phyloP scores from a whole-genome alignment of 2,329 filamentous ascomycete species.

The Pseudocercospora fuligena region DNA sequence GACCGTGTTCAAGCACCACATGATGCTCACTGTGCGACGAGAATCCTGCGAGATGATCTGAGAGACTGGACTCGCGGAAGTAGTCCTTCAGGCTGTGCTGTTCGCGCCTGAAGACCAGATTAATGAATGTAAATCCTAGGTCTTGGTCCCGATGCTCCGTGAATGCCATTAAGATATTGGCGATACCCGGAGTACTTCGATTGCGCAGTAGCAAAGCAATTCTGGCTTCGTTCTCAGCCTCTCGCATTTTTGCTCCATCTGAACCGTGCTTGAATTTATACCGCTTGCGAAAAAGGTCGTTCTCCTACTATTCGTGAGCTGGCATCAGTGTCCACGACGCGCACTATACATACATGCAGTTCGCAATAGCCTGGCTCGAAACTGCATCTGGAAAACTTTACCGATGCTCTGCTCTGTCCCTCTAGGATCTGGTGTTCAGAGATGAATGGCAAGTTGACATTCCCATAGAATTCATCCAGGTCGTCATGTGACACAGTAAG shows the following conservation, averaged over 20 bases:
- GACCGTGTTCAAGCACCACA: slow-evolving; percentile 13
- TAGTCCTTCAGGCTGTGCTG: slow-evolving; percentile 15
- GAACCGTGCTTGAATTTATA: background rate
- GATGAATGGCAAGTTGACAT: slow-evolving; percentile 10
- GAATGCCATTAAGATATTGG: slow-evolving; percentile 11
- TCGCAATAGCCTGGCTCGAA: slow-evolving; percentile 8
- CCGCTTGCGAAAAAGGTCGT: slow-evolving; percentile 10
- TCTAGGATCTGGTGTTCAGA: slow-evolving; percentile 8
- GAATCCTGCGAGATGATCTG: slow-evolving; percentile 4
- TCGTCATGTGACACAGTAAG: background rate
- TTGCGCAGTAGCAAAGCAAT: slow-evolving; percentile 10
- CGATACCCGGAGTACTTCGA: slow-evolving; percentile 4
- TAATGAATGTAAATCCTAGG: slow-evolving; percentile 3
- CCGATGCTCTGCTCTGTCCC: background rate
- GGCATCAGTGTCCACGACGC: background rate
- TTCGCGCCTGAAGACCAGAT: slow-evolving; percentile 12
- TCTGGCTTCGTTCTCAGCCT: slow-evolving; percentile 8
- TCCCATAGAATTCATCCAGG: background rate
- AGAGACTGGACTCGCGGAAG: slow-evolving; percentile 2
- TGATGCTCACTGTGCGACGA: background rate
- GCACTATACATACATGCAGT: background rate
- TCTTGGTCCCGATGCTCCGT: slow-evolving; percentile 2
- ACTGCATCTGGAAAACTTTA: slow-evolving; percentile 12
- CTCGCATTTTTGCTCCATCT: background rate
- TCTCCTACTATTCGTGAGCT: background rate